Evolutionary conservation across 2,329 filamentous ascomycete genomes (phyloP).

Genomic region (Eurotiales sp.): DNA sequence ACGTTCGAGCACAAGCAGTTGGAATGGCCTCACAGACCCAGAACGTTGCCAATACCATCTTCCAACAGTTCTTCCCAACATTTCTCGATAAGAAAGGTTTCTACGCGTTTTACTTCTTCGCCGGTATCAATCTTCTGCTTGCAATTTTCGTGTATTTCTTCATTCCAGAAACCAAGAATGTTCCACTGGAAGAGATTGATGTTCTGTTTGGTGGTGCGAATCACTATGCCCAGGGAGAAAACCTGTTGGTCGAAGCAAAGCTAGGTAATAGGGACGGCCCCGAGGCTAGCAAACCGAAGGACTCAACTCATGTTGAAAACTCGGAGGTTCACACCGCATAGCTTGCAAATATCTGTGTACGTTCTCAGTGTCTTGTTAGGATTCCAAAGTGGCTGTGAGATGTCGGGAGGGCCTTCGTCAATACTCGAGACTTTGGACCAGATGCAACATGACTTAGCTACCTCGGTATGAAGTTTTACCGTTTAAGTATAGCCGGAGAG

Average conservation of each 20-base stretch:
- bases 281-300: neutral
- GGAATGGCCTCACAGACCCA: conserved; percentile 62
- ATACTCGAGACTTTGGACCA: no score
- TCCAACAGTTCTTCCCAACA: conserved; percentile 67
- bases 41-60: conserved; percentile 63
- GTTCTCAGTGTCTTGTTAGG: no score
- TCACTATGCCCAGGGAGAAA: conserved; percentile 32
- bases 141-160: conserved; percentile 49
- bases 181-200: conserved; percentile 37
- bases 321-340: neutral
- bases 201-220: conserved; percentile 36
- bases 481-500: no score
- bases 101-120: conserved; percentile 56
- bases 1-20: conserved; percentile 67
- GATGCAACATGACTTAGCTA: no score
- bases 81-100: conserved; percentile 59
- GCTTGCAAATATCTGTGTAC: neutral
- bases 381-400: no score
- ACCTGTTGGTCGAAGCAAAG: conserved; percentile 15
- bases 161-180: conserved; percentile 26
- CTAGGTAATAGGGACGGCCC: neutral
- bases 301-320: conserved; percentile 1
- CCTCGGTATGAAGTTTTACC: no score
- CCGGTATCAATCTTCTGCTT: conserved; percentile 50
- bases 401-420: no score